Conservation (phyloP, 768 basidiomycete species). For the Hortiboletus campestris region DNA sequence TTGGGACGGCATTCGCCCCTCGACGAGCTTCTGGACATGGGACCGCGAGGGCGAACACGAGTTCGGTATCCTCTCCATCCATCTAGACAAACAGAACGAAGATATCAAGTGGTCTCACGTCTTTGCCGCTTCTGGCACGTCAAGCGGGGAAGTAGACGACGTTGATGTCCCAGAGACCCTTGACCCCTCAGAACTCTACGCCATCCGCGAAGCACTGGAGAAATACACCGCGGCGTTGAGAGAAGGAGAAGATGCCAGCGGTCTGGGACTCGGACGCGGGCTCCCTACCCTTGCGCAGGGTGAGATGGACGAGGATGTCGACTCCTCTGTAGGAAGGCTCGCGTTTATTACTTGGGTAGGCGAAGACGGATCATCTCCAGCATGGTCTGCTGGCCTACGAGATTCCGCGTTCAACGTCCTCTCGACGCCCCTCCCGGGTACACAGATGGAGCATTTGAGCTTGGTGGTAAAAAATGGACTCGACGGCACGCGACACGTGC, state of each 20-base stretch:
- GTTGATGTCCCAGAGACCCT: conserved; percentile 84
- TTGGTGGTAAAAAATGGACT: conserved; percentile 70
- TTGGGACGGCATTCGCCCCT: conserved; percentile 78
- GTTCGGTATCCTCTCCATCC: conserved; percentile 73
- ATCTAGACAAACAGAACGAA: conserved; percentile 84
- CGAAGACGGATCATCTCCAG: conserved; percentile 45
- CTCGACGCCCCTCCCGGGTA: conserved; percentile 70
- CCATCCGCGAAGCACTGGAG: conserved; percentile 78
- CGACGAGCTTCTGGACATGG: conserved; percentile 92
- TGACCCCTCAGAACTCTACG: conserved; percentile 77
- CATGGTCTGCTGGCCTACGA: conserved; percentile 39
- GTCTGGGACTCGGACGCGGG: conserved; percentile 61
- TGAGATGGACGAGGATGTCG: conserved; percentile 90
- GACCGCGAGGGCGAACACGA: conserved; percentile 70
- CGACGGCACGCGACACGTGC: conserved; percentile 65
- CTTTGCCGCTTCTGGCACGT: conserved; percentile 55
- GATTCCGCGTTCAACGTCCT: conserved; percentile 50
- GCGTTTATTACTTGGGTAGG: conserved; percentile 68
- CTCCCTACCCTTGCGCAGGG: conserved; percentile 82
- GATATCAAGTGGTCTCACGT: conserved; percentile 86
- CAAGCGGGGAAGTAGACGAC: conserved; percentile 39
- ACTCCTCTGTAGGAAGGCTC: conserved; percentile 65
- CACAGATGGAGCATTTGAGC: conserved; percentile 28
- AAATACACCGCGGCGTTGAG: conserved; percentile 74
- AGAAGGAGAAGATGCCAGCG: conserved; percentile 57